phyloP scores from a whole-genome alignment of 202 grass and related monocot genomes.

The Zoysia matrella region DNA sequence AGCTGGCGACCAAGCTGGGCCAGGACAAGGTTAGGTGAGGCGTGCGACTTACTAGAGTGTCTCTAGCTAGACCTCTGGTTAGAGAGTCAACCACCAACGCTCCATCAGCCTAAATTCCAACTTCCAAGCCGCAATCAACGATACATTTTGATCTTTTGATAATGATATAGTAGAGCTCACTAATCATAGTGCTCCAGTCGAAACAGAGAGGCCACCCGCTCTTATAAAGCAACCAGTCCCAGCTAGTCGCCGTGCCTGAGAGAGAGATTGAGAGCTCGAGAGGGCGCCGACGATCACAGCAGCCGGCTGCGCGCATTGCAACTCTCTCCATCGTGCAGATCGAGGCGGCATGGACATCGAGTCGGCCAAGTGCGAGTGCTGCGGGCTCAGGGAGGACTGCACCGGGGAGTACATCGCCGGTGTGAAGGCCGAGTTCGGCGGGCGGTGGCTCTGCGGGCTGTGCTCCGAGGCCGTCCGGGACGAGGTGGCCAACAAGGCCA shows the following conservation, averaged over 20 bases:
- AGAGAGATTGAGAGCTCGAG: neutral
- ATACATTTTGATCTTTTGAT: neutral
- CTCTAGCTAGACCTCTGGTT: neutral
- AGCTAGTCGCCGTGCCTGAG: slow-evolving; percentile 27
- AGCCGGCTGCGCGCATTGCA: neutral
- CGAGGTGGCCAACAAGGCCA: slow-evolving; percentile 47
- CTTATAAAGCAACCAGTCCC: slow-evolving; percentile 17
- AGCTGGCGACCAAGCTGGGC: neutral
- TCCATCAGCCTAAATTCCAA: slow-evolving; percentile 34
- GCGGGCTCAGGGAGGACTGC: slow-evolving; percentile 75
- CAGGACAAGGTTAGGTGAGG: slow-evolving; percentile 42
- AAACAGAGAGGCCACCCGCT: neutral
- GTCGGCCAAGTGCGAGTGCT: slow-evolving; percentile 79
- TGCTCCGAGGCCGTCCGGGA: slow-evolving; percentile 83
- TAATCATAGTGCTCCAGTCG: neutral
- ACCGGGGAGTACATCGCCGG: slow-evolving; percentile 69
- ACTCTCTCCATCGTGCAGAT: neutral
- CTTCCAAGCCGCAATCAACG: slow-evolving; percentile 35
- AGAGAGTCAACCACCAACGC: slow-evolving; percentile 47
- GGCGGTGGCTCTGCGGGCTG: slow-evolving; percentile 78
- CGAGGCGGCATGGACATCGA: slow-evolving; percentile 59
- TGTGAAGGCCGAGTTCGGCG: slow-evolving; percentile 68
- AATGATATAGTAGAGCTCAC: neutral
- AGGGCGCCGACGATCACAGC: neutral
- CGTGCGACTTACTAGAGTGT: slow-evolving; percentile 4